Percentiles rank a stretch among this genome's conserved stretches.
These are phyloP conservation scores for Chaetothyriales sp. DNA, from an alignment of 2,329 filamentous ascomycete genomes.

Conservation along the genomic window DNA sequence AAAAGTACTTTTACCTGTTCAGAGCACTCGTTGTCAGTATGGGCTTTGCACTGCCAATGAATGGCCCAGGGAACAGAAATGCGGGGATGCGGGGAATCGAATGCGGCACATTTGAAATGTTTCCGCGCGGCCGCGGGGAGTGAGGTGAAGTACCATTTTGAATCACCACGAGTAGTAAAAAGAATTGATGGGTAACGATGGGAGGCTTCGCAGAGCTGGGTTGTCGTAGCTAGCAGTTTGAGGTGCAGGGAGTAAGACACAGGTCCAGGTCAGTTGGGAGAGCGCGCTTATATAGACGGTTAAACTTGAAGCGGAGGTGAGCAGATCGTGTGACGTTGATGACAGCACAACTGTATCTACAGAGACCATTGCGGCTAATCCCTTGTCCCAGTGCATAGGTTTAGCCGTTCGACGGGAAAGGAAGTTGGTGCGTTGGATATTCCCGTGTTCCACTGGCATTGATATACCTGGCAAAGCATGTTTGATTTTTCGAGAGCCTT, in stretches of 20 bases:
- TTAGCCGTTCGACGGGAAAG: neutral
- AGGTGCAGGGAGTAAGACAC: neutral
- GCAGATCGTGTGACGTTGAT: neutral
- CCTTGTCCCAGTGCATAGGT: neutral
- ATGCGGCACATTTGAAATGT: conserved; percentile 35
- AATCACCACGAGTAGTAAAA: conserved; percentile 14
- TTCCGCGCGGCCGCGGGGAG: conserved; percentile 41
- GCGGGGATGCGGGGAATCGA: conserved; percentile 24
- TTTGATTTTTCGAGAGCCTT: neutral
- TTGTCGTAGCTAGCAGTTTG: neutral
- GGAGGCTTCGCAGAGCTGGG: neutral
- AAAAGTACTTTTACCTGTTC: conserved; percentile 90
- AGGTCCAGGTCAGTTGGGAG: conserved; percentile 2
- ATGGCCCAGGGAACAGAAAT: conserved; percentile 27
- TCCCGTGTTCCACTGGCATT: neutral
- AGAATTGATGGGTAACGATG: neutral
- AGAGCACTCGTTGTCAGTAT: conserved; percentile 50
- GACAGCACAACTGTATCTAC: neutral
- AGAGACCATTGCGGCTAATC: neutral
- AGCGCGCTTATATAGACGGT: conserved; percentile 1
- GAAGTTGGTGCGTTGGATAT: neutral
- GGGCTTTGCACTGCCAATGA: conserved; percentile 24
- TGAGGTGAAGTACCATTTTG: conserved; percentile 52
- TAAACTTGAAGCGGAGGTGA: neutral
- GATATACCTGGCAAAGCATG: neutral